Percentiles rank a stretch among this genome's conserved stretches.
Evolutionary conservation across 2,329 filamentous ascomycete genomes (phyloP).

Genomic region (Claviceps pazoutovae): DNA sequence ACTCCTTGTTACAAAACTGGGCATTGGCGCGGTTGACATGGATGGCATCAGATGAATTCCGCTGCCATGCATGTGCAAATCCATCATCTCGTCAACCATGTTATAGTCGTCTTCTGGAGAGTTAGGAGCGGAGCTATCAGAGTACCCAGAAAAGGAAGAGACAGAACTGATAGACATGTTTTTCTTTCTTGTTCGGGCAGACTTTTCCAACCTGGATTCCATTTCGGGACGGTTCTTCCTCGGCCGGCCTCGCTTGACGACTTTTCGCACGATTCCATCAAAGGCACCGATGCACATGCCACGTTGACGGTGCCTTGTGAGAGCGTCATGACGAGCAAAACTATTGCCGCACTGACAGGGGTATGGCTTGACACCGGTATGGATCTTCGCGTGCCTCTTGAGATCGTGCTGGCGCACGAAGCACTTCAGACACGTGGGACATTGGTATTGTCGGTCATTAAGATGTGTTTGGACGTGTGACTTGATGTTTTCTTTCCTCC

Average conservation of each 20-base stretch:
- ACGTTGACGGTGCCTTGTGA: slow-evolving; percentile 85
- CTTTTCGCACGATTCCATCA: slow-evolving; percentile 54
- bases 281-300: slow-evolving; percentile 96
- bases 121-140: slow-evolving; percentile 39
- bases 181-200: slow-evolving; percentile 42
- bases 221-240: slow-evolving; percentile 46
- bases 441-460: slow-evolving; percentile 89
- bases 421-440: slow-evolving; percentile 84
- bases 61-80: slow-evolving; percentile 21
- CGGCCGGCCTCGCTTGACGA: slow-evolving; percentile 49
- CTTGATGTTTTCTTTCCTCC: slow-evolving; percentile 97
- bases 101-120: slow-evolving; percentile 37
- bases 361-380: slow-evolving; percentile 91
- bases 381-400: slow-evolving; percentile 94
- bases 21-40: slow-evolving; percentile 33
- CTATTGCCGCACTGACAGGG: slow-evolving; percentile 88
- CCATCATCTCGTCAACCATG: slow-evolving; percentile 35
- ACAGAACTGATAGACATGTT: slow-evolving; percentile 32
- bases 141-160: slow-evolving; percentile 42
- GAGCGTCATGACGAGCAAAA: slow-evolving; percentile 87
- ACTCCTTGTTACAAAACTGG: slow-evolving; percentile 17
- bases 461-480: slow-evolving; percentile 97
- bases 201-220: slow-evolving; percentile 42
- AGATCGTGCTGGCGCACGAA: slow-evolving; percentile 96
- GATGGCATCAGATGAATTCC: slow-evolving; percentile 17